Evolutionary conservation across 1,284 basidiomycete species (phyloP).

Genomic region (Malassezia equina): DNA sequence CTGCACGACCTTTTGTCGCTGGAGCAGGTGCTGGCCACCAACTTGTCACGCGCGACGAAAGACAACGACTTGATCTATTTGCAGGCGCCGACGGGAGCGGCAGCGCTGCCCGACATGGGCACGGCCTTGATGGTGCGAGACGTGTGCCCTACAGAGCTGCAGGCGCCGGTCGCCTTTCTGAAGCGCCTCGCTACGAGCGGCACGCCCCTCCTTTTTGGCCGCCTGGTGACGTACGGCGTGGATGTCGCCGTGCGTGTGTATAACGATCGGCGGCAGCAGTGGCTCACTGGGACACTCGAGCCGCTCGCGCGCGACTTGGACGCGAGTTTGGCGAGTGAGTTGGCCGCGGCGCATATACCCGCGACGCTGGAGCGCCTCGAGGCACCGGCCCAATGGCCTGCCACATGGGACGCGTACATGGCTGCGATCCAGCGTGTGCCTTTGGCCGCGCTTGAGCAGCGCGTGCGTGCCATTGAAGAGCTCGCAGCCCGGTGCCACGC

Average conservation of each 20-base stretch:
- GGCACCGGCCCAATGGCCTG: slow-evolving; percentile 73
- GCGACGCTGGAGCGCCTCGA: slow-evolving; percentile 78
- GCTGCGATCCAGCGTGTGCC: not conserved
- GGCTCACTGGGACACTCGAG: slow-evolving; percentile 62
- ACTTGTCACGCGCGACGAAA: slow-evolving; percentile 58
- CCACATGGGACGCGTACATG: slow-evolving; percentile 62
- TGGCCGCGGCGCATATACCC: slow-evolving; percentile 69
- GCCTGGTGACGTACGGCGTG: slow-evolving; percentile 76
- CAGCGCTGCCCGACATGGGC: slow-evolving; percentile 60
- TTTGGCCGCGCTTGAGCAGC: slow-evolving; percentile 16
- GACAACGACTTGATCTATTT: slow-evolving; percentile 98
- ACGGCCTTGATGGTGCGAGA: slow-evolving; percentile 64
- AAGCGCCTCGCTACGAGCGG: slow-evolving; percentile 23
- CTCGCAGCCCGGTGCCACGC: slow-evolving; percentile 59
- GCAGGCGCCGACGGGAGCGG: slow-evolving; percentile 65
- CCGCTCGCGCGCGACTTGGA: slow-evolving; percentile 61
- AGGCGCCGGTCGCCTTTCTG: slow-evolving; percentile 29
- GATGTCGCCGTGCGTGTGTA: slow-evolving; percentile 82
- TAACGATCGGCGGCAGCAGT: slow-evolving; percentile 66
- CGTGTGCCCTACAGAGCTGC: slow-evolving; percentile 57
- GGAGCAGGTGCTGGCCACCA: slow-evolving; percentile 56
- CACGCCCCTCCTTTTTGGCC: slow-evolving; percentile 57
- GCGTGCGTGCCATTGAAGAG: slow-evolving; percentile 62
- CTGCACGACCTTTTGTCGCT: slow-evolving; percentile 54
- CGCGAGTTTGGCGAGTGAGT: slow-evolving; percentile 54